Evolutionary conservation across 208 protist species (phyloP), one percentile per base, ranked within the genome.

Genomic region (Kentomonas sorsogonicus): DNA sequence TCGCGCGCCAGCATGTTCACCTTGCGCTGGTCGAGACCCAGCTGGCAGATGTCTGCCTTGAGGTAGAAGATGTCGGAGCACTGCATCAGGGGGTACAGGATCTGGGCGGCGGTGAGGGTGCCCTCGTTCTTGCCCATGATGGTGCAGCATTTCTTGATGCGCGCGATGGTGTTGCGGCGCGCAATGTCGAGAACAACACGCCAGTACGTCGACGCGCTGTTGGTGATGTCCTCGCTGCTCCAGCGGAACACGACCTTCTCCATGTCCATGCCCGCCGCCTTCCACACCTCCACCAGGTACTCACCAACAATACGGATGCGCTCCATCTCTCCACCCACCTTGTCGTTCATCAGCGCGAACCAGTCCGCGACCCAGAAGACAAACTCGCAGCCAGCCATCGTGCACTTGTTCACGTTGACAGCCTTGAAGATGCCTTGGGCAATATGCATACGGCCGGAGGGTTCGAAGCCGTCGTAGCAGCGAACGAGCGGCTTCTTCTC

Each of bases 321-420:
- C 11, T 97, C 79, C 18, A 99, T 71, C 59, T 99, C 95, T 18
- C 98, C 98, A 54, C 97, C 98, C 58, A 99, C 98, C 79, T 99
- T 99, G 74, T 99, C 93, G 73, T 99, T 99, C 92, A 99, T 98
- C 11, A 98, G 76, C 9, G 98, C 98, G 70, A 99, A 99, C 97
- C 97, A 99, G 80, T 99, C 98, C n/a, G 98, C 98, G 18, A 99
- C 97, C 92, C 97, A 99, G 69, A 99, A 99, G 6, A 99, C 86
- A 72, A 99, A 99, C 11, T 82, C 92, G 60, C 96, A 95, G 30
- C 98, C 98, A 13, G 77, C 74, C 10, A 75, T 63, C 0, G 96
- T 99, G 60, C 98, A 96, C 69, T 98, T 98, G 80, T 99, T 99
- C 0, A 99, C 98, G 72, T 99, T 99, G 41, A 99, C 96, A 1